These are phyloP conservation scores for Coemansia sp. DNA, from an alignment of 192 early-diverging fungal genomes.

Conservation along the genomic window DNA sequence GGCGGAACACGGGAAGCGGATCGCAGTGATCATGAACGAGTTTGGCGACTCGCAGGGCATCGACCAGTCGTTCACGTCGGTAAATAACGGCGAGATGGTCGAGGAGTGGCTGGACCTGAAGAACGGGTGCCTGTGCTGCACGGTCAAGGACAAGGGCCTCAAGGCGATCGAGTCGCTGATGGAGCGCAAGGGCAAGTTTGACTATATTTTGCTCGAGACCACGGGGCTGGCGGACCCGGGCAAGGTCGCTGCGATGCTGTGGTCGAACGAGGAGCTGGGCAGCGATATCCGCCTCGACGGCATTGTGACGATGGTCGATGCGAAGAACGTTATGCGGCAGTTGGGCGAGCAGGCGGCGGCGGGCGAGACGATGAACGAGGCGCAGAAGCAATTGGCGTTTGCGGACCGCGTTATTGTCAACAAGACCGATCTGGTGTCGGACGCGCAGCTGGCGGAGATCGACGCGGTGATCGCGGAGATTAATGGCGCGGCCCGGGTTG, in stretches of 20 bases:
- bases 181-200: conserved; percentile 89
- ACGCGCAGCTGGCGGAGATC: conserved; percentile 34
- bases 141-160: conserved; percentile 94
- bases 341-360: conserved; percentile 38
- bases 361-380: conserved; percentile 72
- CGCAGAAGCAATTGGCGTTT: conserved; percentile 70
- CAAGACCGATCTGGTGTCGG: conserved; percentile 74
- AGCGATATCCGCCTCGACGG: conserved; percentile 90
- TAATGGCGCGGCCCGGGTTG: conserved; percentile 36
- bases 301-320: conserved; percentile 84
- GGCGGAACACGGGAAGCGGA: conserved; percentile 86
- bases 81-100: conserved; percentile 73
- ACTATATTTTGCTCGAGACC: conserved; percentile 96
- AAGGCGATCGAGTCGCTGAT: conserved; percentile 92
- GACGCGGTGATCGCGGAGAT: conserved; percentile 41
- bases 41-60: conserved; percentile 97
- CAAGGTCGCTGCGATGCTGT: conserved; percentile 93
- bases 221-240: conserved; percentile 76
- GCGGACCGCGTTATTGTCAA: conserved; percentile 88
- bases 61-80: conserved; percentile 84
- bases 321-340: conserved; percentile 62
- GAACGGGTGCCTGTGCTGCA: conserved; percentile 98
- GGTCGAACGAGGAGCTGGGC: conserved; percentile 93
- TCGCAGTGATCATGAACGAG: conserved; percentile 98
- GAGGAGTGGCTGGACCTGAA: conserved; percentile 97